Base-by-base conservation (phyloP, 768 basidiomycete species). In the Lentinula sp. region DNA sequence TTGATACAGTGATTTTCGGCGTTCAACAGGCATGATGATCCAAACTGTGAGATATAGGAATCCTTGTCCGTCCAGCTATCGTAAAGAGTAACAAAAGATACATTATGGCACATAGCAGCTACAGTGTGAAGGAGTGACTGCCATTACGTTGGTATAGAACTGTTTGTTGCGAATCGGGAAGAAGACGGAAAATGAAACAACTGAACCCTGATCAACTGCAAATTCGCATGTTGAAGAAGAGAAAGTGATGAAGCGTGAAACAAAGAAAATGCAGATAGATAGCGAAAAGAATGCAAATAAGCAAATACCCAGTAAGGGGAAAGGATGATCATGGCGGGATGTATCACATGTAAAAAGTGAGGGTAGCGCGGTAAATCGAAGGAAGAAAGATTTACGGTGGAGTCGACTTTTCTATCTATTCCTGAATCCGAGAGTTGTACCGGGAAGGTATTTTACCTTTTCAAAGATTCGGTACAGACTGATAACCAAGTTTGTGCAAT, bases 401-500 rank as follows among this genome's bases (percentile, higher is more conserved):
- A 12, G 55, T 13, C 33, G 16, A 33, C n/a, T 15, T 1, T 16
- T 5, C 39, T 39, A 56, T 43, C 55, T 20, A 41, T 42, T 55
- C 20, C 54, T 56, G 12, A 56, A 41, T n/a, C 59, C 59, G 7
- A 60, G 32, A 2, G 49, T 18, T 6, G 59, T 36, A 18, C 50
- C 75, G 16, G 79, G 79, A 62, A 83, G 85, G 67, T 87, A 87
- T 73, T 94, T 93, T 63, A 93, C 89, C 74, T 93, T 93, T 71
- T 94, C 91, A 66, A 94, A 92, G 61, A 94, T 91, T 64, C 92
- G 79, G 74, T 85, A 94, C 28, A 94, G 79, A 63, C 87, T 89
- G 67, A 95, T 93, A 65, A 93, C 77, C 64, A 95, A 83, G 70
- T 90, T 94, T 66, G 81, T 83, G 76, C 91, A 90, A 72, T 95